Percentiles rank a stretch among this genome's conserved stretches.
phyloP scores from a whole-genome alignment of 306 rosid species.

The Malus asiatica region DNA sequence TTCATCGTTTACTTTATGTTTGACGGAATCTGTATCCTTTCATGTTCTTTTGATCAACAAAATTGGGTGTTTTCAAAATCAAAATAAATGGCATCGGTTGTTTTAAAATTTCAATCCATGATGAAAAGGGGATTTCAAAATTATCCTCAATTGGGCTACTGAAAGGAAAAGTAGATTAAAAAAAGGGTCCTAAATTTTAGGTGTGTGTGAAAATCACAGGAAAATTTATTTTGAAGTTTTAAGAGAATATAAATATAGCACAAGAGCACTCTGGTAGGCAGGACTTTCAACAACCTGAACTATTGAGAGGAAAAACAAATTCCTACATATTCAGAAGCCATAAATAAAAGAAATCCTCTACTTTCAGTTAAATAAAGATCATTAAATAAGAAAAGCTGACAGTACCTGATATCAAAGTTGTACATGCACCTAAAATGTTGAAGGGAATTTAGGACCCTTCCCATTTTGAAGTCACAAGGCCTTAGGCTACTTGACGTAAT shows the following conservation, averaged over 20 bases:
- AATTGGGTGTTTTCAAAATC: background rate
- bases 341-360: background rate
- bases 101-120: background rate
- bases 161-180: too few species aligned
- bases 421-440: slow-evolving; percentile 66
- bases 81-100: background rate
- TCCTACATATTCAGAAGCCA: background rate
- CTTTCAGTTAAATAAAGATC: background rate
- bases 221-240: background rate
- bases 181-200: background rate
- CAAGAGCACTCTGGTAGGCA: background rate
- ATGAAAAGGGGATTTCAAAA: background rate
- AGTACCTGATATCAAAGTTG: slow-evolving; percentile 78
- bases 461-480: slow-evolving; percentile 93
- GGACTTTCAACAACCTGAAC: background rate
- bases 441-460: slow-evolving; percentile 64
- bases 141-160: background rate
- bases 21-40: background rate
- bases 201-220: background rate
- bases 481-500: slow-evolving; percentile 69
- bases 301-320: background rate
- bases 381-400: background rate
- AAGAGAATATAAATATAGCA: background rate
- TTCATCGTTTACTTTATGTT: background rate
- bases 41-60: background rate